Percentiles rank a stretch among this genome's conserved stretches.
phyloP scores from a whole-genome alignment of 163 green algal species.

The Trebouxia gelatinosa region DNA sequence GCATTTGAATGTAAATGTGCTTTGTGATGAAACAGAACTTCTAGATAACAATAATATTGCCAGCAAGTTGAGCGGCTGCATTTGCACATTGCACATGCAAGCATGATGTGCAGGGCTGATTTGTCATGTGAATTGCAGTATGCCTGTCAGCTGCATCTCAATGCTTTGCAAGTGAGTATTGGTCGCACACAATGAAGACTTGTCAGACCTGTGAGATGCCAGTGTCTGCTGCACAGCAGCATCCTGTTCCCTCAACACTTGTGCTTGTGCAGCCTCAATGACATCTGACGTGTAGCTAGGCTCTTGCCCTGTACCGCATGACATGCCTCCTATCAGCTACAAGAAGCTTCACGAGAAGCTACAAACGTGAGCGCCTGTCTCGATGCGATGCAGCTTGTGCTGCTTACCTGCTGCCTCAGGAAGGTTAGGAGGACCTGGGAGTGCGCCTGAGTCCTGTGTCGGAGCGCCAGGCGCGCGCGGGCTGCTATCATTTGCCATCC shows the following conservation, averaged over 20 bases:
- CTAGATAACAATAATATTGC: not conserved
- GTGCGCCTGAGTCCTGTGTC: not conserved
- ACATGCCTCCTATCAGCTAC: too few species aligned
- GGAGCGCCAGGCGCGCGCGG: not conserved
- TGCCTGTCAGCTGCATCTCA: not conserved
- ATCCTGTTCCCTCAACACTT: constrained; percentile 54
- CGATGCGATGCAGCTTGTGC: too few species aligned
- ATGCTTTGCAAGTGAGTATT: too few species aligned
- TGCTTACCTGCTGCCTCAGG: not conserved
- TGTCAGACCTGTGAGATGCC: constrained; percentile 32
- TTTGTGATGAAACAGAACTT: too few species aligned
- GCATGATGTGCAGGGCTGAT: not conserved
- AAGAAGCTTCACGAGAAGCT: too few species aligned
- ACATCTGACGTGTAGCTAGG: not conserved
- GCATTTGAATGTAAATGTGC: too few species aligned
- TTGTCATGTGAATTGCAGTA: not conserved
- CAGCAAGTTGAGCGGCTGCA: not conserved
- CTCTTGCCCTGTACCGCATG: not conserved
- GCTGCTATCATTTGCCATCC: constrained; percentile 38
- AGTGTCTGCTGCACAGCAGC: constrained; percentile 38
- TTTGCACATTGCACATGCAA: not conserved
- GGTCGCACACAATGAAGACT: not conserved
- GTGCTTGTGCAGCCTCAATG: constrained; percentile 32
- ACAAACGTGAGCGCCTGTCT: too few species aligned
- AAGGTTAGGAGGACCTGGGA: not conserved